Evolutionary conservation across 768 basidiomycete species (phyloP).

Genomic region (Crucibulum laeve): DNA sequence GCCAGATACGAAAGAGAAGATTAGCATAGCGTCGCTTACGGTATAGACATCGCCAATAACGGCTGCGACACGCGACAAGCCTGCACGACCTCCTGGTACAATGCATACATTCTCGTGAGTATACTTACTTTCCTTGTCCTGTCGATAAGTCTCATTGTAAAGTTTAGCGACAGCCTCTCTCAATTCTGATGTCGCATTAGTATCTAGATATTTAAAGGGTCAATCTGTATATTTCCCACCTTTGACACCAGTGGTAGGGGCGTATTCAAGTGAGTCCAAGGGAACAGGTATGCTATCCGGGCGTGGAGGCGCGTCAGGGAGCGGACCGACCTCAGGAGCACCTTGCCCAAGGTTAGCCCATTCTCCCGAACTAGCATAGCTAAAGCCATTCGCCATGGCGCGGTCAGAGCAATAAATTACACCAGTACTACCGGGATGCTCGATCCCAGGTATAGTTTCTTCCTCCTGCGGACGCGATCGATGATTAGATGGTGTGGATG

Average conservation of each 20-base stretch:
- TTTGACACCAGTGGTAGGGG: slow-evolving; percentile 89
- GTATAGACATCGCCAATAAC: slow-evolving; percentile 89
- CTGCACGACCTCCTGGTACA: slow-evolving; percentile 90
- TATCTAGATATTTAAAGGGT: slow-evolving; percentile 1
- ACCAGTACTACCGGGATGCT: slow-evolving; percentile 65
- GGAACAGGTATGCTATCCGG: slow-evolving; percentile 63
- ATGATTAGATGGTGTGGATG: neutral
- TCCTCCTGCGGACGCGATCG: slow-evolving; percentile 53
- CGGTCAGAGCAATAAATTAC: slow-evolving; percentile 88
- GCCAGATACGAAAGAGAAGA: slow-evolving; percentile 3
- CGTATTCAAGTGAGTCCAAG: slow-evolving; percentile 79
- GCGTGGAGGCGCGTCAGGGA: slow-evolving; percentile 70
- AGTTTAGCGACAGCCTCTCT: slow-evolving; percentile 86
- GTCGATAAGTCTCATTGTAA: slow-evolving; percentile 85
- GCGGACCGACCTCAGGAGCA: slow-evolving; percentile 83
- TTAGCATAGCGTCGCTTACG: slow-evolving; percentile 29
- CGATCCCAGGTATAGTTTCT: slow-evolving; percentile 86
- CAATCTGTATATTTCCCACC: slow-evolving; percentile 28
- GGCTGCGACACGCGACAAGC: slow-evolving; percentile 86
- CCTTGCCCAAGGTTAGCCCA: slow-evolving; percentile 94
- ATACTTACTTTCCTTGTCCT: slow-evolving; percentile 79
- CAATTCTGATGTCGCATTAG: slow-evolving; percentile 43
- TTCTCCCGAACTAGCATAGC: slow-evolving; percentile 67
- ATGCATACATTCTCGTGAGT: slow-evolving; percentile 93
- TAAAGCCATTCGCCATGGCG: slow-evolving; percentile 94